Evolutionary conservation across 108 stramenopile genomes (phyloP), one percentile per base, ranked within the genome.

Genomic region (Epithemia pelagica): DNA sequence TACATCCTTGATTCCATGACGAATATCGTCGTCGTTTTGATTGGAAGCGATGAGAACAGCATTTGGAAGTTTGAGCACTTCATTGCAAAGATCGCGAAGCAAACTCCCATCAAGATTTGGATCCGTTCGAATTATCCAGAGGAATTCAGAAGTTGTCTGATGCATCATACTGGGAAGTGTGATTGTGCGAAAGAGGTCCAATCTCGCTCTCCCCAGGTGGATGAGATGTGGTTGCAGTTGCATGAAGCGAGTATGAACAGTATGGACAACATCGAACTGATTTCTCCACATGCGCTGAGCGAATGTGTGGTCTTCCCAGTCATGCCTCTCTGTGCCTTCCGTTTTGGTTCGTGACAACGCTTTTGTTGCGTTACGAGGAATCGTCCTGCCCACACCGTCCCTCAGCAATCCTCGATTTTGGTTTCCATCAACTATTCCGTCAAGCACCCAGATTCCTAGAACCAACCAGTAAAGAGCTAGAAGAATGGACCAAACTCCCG

Each of bases 91-190:
- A 10, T 61, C 30, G 29, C 21, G 61, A 5, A 61, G 20, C n/a
- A 51, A 18, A 25, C 64, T 26, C 3, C 23, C 52, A 56, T 72
- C 56, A 33, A 82, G 30, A 22, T 70, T 65, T 22, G 82, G 82
- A 66, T 82, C 82, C 1, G 69, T 65, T 2, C 80, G 71, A 30
- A 84, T 78, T 22, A 84, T 68, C 83, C 83, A 84, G 18, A 80
- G 26, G 32, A 81, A 85, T 21, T 80, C 59, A 23, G 70, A 30
- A 20, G 64, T 62, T 32, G 69, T 62, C 59, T 85, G 83, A 0
- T 56, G 28, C 53, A 62, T 1, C 22, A 85, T 63, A n/a, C 69
- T 73, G 0, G 83, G 83, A 0, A 85, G 59, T 62, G 80, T 81
- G 54, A 85, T 75, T 22, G 78, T 66, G 26, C 67, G 59, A 59